Evolutionary conservation across 306 rosid species (phyloP), one percentile per base, ranked within the genome.

Genomic region (Mimosa pudica): DNA sequence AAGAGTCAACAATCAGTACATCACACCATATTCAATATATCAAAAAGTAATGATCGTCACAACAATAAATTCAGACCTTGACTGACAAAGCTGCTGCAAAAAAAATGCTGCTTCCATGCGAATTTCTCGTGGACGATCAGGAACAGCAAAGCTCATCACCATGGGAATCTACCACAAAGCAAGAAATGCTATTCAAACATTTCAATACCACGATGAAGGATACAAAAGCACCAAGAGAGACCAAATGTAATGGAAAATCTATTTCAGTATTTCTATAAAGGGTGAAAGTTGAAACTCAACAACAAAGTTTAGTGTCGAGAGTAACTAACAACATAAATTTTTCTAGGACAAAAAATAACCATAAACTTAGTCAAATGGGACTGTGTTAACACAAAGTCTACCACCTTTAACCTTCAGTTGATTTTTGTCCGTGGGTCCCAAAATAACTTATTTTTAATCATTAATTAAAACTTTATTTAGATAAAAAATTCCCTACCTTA

Each of bases 81-180:
- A 96, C 81, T 91, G 98, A 89, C 99, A 96, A 88, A 96, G 99
- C 87, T 93, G 98, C 89, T 91, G 99, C 77, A 90, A 81, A 83
- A 96, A 91, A 82, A 79, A 87, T 73, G 98, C 98, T 77, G 99
- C 97, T 90, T 96, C 99, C 93, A 96, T 93, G 33, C 99, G 99
- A 87, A 96, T 89, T 85, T 96, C 99, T 68, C 99, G 90, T 45
- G 97, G 93, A 57, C 97, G 96, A 85, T 90, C 97, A 69, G 97
- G 94, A 42, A 87, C 89, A 8, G 99, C 94, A 87, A 96, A 96
- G 85, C 94, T 82, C 92, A 86, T 96, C 68, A 96, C 93, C 77
- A 87, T 82, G 77, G 99, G 98, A 83, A 96, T 93, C 99, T 96
- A 88, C 76, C 82, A 78, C 61, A 72, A 42, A 80, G 77, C 76